Base-by-base conservation (phyloP, 805 yeast species). In the Ogataea parapolymorpha region DNA sequence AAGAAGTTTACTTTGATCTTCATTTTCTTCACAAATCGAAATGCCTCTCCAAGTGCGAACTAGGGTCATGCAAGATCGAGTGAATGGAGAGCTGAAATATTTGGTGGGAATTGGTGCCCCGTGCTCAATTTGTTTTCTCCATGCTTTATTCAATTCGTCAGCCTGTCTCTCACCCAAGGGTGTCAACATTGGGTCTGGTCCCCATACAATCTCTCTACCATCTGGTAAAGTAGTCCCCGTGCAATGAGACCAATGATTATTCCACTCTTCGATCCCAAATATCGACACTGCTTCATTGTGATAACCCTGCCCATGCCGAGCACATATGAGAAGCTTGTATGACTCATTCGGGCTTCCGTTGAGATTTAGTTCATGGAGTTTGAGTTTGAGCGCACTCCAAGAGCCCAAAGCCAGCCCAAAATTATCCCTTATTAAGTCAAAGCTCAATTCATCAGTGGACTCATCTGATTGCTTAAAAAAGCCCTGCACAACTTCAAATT, bases 241-340 rank as follows among this genome's bases (percentile, higher is more conserved):
- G 32, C 70, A 44, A 12, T 62, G 61, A 5, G 78, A 68, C 80
- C 80, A 80, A 43, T 79, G 70, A 0, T 54, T 50, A 50, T 76
- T 61, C 89, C 87, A 82, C n/a, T 61, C 74, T 2, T 69, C 68
- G 14, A 66, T 41, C 9, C 86, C 86, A 50, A 78, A 79, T 44
- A 74, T 69, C 16, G 61, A 63, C 12, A 79, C 76, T 3, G 76
- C 72, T 32, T 67, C 65, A 50, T 82, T 82, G 48, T 82, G 89
- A 54, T 62, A 74, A 0, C 87, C 88, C 57, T 81, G 85, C 5
- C 87, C 88, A 51, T 82, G 88, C 55, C 88, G 68, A 9, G 82
- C 81, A 39, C 76, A 66, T 35, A 76, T 70, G 3, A 79, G 43
- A 34, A 79, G 51, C 50, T 78, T 79, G 57, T 67, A 77, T 26